phyloP scores from a whole-genome alignment of 1,284 basidiomycete genomes.

The Ceratobasidium papillatum region DNA sequence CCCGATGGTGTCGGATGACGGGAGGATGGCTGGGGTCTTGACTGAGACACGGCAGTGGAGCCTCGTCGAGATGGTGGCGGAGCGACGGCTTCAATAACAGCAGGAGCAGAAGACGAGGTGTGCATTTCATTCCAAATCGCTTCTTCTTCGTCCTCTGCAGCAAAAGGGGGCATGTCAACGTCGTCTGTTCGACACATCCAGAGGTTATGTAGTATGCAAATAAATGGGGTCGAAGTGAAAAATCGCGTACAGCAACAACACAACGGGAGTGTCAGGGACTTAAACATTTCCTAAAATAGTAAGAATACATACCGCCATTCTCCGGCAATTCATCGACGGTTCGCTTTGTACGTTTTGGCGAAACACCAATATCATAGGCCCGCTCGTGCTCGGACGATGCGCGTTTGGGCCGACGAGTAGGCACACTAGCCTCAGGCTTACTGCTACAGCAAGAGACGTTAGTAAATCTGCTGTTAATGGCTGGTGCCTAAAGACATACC shows the following conservation, averaged over 20 bases:
- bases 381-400: slow-evolving; percentile 17
- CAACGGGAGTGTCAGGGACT: not conserved
- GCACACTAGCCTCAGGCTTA: not conserved
- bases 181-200: not conserved
- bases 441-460: not conserved
- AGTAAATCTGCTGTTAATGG: not conserved
- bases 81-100: not conserved
- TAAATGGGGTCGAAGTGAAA: not conserved
- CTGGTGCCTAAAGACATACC: not conserved
- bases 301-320: slow-evolving; percentile 4
- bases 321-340: not conserved
- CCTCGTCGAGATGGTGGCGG: slow-evolving; percentile 12
- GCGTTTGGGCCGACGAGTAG: slow-evolving; percentile 1
- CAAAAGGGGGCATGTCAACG: not conserved
- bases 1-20: slow-evolving; percentile 5
- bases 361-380: not conserved
- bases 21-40: not conserved
- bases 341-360: slow-evolving; percentile 21
- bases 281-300: not conserved
- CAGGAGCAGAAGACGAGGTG: slow-evolving; percentile 21
- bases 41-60: not conserved
- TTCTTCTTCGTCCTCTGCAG: slow-evolving; percentile 18
- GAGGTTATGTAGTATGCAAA: not conserved
- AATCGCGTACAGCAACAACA: not conserved
- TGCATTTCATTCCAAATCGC: slow-evolving; percentile 26